A percentile compares a stretch with the other conserved stretches of the same genome.
phyloP scores from a whole-genome alignment of 257 asterid species.

The Plantago elongata region DNA sequence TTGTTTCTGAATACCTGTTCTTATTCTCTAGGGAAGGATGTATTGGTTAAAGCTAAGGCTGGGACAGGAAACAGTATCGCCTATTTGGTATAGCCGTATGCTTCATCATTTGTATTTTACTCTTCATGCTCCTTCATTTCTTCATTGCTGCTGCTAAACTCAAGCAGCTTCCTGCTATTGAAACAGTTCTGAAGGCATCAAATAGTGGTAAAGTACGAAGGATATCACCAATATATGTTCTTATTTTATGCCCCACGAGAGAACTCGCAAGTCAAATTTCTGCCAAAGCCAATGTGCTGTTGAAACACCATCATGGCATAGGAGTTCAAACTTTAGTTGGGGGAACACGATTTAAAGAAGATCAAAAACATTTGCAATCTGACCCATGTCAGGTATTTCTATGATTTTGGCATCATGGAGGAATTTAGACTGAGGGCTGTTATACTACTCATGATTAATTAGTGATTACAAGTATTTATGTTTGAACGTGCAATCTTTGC shows the following conservation, averaged over 20 bases:
- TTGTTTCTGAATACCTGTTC: slow-evolving; percentile 17
- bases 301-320: slow-evolving; percentile 80
- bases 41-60: slow-evolving; percentile 85
- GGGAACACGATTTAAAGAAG: slow-evolving; percentile 88
- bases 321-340: slow-evolving; percentile 84
- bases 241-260: slow-evolving; percentile 85
- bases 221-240: slow-evolving; percentile 58
- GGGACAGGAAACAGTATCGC: slow-evolving; percentile 96
- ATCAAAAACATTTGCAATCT: slow-evolving; percentile 67
- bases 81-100: slow-evolving; percentile 58
- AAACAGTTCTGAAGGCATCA: slow-evolving; percentile 86
- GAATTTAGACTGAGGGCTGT: background rate
- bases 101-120: slow-evolving; percentile 15
- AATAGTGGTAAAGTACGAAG: slow-evolving; percentile 29
- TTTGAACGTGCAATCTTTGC: slow-evolving; percentile 27
- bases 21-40: slow-evolving; percentile 62
- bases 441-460: background rate
- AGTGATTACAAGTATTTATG: background rate
- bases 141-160: slow-evolving; percentile 50
- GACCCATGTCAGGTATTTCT: slow-evolving; percentile 65
- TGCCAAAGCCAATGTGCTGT: slow-evolving; percentile 86
- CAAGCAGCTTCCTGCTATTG: slow-evolving; percentile 99
- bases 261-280: slow-evolving; percentile 96
- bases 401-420: background rate
- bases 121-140: slow-evolving; percentile 12